Evolutionary conservation across 2,329 filamentous ascomycete genomes (phyloP).

Genomic region (Diaporthe nobilis): DNA sequence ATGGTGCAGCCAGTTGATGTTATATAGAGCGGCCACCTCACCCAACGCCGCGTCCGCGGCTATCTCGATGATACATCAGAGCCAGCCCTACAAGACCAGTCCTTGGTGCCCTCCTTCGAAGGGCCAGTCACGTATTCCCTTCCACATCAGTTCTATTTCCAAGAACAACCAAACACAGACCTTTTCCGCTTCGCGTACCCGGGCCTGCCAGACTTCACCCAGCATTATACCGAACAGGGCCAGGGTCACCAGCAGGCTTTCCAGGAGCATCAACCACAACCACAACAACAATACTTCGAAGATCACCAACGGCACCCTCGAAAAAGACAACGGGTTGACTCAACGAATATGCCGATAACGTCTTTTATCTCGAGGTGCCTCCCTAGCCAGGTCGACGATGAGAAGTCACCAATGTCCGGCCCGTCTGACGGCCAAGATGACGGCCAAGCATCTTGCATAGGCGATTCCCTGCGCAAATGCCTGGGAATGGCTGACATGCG

Average conservation of each 20-base stretch:
- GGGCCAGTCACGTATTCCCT: conserved; percentile 44
- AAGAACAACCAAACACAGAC: conserved; percentile 46
- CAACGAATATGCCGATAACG: conserved; percentile 42
- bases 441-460: conserved; percentile 17
- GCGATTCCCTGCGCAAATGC: conserved; percentile 21
- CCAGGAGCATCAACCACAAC: conserved; percentile 32
- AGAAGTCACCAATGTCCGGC: conserved; percentile 31
- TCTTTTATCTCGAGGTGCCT: conserved; percentile 13
- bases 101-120: conserved; percentile 35
- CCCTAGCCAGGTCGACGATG: conserved; percentile 5
- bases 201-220: conserved; percentile 47
- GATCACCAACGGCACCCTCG: conserved; percentile 43
- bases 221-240: conserved; percentile 48
- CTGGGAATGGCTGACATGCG: conserved; percentile 11
- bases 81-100: conserved; percentile 52
- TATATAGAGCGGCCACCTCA: conserved; percentile 54
- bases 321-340: conserved; percentile 50
- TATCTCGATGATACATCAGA: conserved; percentile 55
- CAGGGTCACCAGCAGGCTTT: conserved; percentile 48
- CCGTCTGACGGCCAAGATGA: conserved; percentile 31
- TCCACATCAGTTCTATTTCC: conserved; percentile 46
- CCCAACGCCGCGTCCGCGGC: conserved; percentile 60
- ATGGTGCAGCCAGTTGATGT: conserved; percentile 52
- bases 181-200: conserved; percentile 12
- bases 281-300: conserved; percentile 19